Percentiles rank a stretch among this genome's conserved stretches.
phyloP scores from a whole-genome alignment of 306 rosid genomes.

The Sindora glabra region DNA sequence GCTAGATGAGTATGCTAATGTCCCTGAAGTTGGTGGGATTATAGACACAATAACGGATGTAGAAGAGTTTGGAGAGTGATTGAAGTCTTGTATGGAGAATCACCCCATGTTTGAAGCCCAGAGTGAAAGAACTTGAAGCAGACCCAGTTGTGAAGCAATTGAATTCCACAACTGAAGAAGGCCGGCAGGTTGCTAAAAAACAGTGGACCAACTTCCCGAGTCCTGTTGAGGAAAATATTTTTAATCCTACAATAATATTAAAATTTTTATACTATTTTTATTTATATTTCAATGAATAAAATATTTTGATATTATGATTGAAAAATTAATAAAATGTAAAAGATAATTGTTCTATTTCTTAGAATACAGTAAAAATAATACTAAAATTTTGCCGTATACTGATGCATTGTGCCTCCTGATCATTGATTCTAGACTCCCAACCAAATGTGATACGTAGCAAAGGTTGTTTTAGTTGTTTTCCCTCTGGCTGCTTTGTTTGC shows the following conservation, averaged over 20 bases:
- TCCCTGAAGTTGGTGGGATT: conserved; percentile 64
- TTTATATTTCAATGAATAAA: too few species aligned
- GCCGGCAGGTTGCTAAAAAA: conserved; percentile 95
- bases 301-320: too few species aligned
- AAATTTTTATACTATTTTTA: too few species aligned
- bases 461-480: too few species aligned
- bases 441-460: not conserved
- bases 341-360: too few species aligned
- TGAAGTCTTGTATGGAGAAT: conserved; percentile 74
- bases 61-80: conserved; percentile 95
- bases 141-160: conserved; percentile 77
- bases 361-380: too few species aligned
- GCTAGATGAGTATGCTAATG: conserved; percentile 89
- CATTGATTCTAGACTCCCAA: conserved; percentile 18
- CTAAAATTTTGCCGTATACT: too few species aligned
- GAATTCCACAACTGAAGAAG: conserved; percentile 83
- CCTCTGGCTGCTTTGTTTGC: too few species aligned
- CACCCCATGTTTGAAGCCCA: conserved; percentile 86
- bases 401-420: conserved; percentile 48
- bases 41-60: conserved; percentile 90
- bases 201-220: conserved; percentile 83
- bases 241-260: too few species aligned
- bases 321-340: too few species aligned
- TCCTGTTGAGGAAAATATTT: too few species aligned
- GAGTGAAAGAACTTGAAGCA: conserved; percentile 64